Base-by-base conservation (phyloP, 495 filamentous ascomycete species). In the Recurvomyces mirabilis region DNA sequence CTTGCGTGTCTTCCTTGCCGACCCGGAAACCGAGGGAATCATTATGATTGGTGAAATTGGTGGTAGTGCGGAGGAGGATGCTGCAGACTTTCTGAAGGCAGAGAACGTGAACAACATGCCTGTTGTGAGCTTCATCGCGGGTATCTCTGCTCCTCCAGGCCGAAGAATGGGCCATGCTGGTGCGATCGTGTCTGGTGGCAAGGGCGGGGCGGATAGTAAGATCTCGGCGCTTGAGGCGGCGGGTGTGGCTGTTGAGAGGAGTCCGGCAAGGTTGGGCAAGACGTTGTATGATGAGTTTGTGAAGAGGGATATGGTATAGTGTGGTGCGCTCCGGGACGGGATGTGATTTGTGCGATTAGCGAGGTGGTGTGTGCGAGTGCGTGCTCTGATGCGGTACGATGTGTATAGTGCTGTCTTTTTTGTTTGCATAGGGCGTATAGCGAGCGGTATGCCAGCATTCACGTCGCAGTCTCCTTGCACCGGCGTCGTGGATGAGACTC, bases 21-120 rank as follows among this genome's bases (percentile, higher is more conserved):
- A 98, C 66, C 75, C 82, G 60, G 88, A 94, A 66, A 98, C 91
- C 31, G 93, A 98, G 59, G 91, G 91, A 65, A 96, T 98, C 60
- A 95, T 98, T 71, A 94, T 98, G 91, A 96, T 98, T 62, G 91
- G 91, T 64, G 91, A 98, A 72, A 96, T 98, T 59, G 91, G 91
- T 65, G 91, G 91, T 51, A 84, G 83, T 38, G 91, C 91, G 38
- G 91, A 98, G 69, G 91, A 98, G 68, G 93, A 98, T 51, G 89
- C 91, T 15, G 87, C 88, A 54, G 91, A 98, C 52, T 98, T 88
- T 74, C 71, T 96, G 62, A 87, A 82, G 73, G 71, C 72, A 57
- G 74, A 94, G 68, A 96, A 96, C 73, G 83, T 77, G 41, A 67
- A 73, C 63, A 86, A 93, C 69, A 99, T 94, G 74, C 91, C 91